These are phyloP conservation scores for Diaporthe destruens DNA, from an alignment of 2,329 filamentous ascomycete genomes.

Conservation along the genomic window DNA sequence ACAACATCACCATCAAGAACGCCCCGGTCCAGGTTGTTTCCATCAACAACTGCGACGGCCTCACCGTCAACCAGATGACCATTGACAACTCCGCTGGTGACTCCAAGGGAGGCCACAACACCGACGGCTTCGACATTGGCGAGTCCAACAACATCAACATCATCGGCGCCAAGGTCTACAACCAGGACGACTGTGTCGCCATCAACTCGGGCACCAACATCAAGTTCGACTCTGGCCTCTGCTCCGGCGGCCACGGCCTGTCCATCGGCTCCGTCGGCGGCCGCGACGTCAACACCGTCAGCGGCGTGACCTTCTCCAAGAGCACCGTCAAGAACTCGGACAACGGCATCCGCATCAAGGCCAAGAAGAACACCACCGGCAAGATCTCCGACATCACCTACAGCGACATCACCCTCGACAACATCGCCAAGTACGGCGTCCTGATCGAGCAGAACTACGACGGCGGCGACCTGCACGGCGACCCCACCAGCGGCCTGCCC, in stretches of 20 bases:
- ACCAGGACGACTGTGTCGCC: constrained; percentile 71
- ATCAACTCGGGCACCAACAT: constrained; percentile 65
- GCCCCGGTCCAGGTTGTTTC: constrained; percentile 66
- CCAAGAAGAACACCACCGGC: constrained; percentile 25
- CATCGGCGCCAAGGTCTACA: constrained; percentile 63
- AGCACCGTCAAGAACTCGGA: constrained; percentile 62
- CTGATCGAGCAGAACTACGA: constrained; percentile 42
- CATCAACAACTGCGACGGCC: constrained; percentile 56
- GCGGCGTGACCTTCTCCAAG: constrained; percentile 61
- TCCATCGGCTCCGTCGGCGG: constrained; percentile 70
- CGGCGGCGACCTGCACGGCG: constrained; percentile 35
- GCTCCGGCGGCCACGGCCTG: constrained; percentile 65
- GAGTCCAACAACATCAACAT: constrained; percentile 62
- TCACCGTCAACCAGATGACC: constrained; percentile 63
- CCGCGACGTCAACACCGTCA: constrained; percentile 64
- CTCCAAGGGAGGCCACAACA: constrained; percentile 60
- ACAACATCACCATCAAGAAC: constrained; percentile 64
- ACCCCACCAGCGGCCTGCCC: constrained; percentile 37
- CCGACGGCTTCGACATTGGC: constrained; percentile 66
- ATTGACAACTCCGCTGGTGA: constrained; percentile 70
- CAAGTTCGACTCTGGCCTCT: constrained; percentile 56
- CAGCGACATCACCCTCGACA: constrained; percentile 32
- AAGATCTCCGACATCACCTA: constrained; percentile 29
- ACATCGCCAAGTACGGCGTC: constrained; percentile 40
- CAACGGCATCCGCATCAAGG: constrained; percentile 56